Evolutionary conservation across 2,329 filamentous ascomycete species (phyloP).

Genomic region (Helicocarpus griseus): DNA sequence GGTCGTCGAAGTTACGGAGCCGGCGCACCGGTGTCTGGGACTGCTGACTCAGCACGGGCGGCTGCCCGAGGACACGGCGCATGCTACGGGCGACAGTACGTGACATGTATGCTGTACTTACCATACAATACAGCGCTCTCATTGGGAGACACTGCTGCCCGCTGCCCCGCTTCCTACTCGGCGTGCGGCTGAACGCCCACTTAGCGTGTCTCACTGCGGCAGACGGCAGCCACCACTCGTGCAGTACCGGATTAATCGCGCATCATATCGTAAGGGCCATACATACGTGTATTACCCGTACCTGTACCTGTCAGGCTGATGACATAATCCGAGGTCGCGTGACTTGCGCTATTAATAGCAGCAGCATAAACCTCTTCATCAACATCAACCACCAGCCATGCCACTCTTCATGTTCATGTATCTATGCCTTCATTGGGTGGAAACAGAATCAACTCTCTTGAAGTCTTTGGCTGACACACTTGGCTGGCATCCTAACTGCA

Average conservation of each 20-base stretch:
- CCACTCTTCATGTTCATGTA: too few species aligned
- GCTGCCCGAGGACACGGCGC: neutral
- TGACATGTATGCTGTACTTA: neutral
- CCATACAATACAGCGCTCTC: neutral
- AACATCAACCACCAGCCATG: too few species aligned
- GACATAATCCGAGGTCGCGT: too few species aligned
- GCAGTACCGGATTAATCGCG: neutral
- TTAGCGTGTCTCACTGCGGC: neutral
- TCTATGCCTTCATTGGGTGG: too few species aligned
- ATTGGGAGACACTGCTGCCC: neutral
- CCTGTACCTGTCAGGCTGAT: neutral
- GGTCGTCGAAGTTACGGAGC: neutral
- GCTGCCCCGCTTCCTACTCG: neutral
- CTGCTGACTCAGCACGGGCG: neutral
- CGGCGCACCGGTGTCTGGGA: neutral
- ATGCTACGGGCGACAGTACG: neutral
- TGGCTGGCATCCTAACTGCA: too few species aligned
- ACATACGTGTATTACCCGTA: neutral
- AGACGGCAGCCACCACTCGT: neutral
- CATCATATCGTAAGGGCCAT: neutral
- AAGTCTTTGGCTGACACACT: too few species aligned
- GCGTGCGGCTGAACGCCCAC: neutral
- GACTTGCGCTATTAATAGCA: too few species aligned
- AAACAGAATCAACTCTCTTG: too few species aligned
- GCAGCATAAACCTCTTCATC: too few species aligned